These are phyloP conservation scores for Coniochaeta ligniaria DNA, from an alignment of 2,329 filamentous ascomycete species.

Conservation along the genomic window DNA sequence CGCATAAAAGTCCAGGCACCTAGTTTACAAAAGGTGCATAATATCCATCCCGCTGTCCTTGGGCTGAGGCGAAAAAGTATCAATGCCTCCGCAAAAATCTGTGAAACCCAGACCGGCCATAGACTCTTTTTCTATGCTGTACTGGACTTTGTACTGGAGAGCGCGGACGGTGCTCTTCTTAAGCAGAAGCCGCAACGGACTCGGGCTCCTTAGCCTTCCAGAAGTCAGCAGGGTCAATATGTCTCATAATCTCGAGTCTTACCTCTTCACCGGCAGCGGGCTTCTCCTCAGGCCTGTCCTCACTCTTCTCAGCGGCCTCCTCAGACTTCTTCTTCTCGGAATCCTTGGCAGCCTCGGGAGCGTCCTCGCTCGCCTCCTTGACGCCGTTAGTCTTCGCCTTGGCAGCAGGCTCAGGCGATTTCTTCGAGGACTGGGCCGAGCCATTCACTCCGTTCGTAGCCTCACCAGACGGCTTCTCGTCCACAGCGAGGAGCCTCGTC, in stretches of 20 bases:
- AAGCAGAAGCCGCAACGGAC: background rate
- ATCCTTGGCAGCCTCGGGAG: constrained; percentile 19
- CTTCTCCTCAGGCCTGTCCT: constrained; percentile 24
- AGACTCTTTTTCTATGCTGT: background rate
- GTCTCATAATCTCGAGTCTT: constrained; percentile 3
- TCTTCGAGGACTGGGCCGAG: constrained; percentile 24
- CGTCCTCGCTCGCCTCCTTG: constrained; percentile 29
- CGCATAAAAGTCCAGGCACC: background rate
- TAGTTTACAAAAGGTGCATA: background rate
- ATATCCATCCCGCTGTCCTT: background rate
- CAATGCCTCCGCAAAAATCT: background rate
- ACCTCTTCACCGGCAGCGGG: constrained; percentile 26
- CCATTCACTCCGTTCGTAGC: constrained; percentile 42
- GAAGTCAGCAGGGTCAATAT: background rate
- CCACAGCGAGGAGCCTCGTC: constrained; percentile 71
- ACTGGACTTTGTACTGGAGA: background rate
- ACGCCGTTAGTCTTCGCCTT: constrained; percentile 30
- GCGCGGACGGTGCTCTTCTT: background rate
- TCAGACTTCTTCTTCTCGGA: constrained; percentile 28
- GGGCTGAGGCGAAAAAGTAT: background rate
- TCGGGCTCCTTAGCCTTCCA: background rate
- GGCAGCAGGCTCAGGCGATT: constrained; percentile 15
- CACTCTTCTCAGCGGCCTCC: constrained; percentile 23
- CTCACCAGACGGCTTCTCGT: constrained; percentile 31
- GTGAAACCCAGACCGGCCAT: background rate